Conservation (phyloP, 345 rosid species). For the Psidium guajava region DNA sequence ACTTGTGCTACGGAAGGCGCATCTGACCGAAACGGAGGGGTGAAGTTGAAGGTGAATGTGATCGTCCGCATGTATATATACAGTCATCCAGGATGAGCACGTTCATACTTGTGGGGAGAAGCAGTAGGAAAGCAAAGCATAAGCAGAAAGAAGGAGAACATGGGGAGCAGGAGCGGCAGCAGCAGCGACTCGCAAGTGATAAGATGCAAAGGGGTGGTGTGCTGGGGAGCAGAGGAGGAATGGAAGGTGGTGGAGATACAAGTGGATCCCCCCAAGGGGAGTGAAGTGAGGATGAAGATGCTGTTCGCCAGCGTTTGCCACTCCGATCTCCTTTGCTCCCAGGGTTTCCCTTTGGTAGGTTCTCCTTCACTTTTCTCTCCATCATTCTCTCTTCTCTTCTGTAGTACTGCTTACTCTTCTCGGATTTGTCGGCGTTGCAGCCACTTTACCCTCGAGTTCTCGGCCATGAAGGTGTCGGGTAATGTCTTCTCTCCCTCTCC, state of each 20-base stretch:
- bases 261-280: slow-evolving; percentile 52
- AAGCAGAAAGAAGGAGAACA: too few species aligned
- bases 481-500: neutral
- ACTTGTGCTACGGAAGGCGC: neutral
- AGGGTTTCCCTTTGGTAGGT: slow-evolving; percentile 27
- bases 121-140: too few species aligned
- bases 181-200: neutral
- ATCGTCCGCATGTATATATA: neutral
- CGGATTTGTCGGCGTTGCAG: neutral
- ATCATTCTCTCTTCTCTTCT: neutral
- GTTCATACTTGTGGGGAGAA: neutral
- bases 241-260: slow-evolving; percentile 46
- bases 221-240: slow-evolving; percentile 40
- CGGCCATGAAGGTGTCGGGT: slow-evolving; percentile 90
- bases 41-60: neutral
- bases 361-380: neutral
- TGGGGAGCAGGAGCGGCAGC: neutral
- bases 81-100: neutral
- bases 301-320: slow-evolving; percentile 59
- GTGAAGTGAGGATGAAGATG: slow-evolving; percentile 53
- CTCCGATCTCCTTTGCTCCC: slow-evolving; percentile 22
- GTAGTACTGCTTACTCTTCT: neutral
- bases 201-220: slow-evolving; percentile 26
- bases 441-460: slow-evolving; percentile 56
- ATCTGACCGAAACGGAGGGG: neutral